phyloP scores from a whole-genome alignment of 768 basidiomycete genomes.

The Polyporus arcularius region DNA sequence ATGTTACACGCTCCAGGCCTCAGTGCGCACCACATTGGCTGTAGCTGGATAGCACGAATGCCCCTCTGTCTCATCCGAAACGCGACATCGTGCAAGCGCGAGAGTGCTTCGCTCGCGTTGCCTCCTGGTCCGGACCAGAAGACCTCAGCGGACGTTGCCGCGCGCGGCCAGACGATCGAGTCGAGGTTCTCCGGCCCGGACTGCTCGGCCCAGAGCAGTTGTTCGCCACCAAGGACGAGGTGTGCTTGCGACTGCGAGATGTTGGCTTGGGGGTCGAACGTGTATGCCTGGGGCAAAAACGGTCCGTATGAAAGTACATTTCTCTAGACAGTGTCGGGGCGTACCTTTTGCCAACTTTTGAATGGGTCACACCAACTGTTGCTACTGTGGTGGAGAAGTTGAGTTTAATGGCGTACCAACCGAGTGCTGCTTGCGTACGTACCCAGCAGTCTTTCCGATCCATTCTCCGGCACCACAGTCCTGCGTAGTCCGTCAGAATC shows the following conservation, averaged over 20 bases:
- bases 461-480: conserved; percentile 77
- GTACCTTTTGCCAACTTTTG: conserved; percentile 78
- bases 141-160: conserved; percentile 70
- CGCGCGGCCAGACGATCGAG: conserved; percentile 70
- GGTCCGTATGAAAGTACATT: background rate
- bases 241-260: conserved; percentile 46
- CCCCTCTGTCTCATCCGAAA: conserved; percentile 66
- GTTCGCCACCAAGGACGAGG: conserved; percentile 72
- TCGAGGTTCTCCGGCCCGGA: conserved; percentile 70
- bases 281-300: conserved; percentile 49
- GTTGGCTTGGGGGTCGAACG: conserved; percentile 70
- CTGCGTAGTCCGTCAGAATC: conserved; percentile 70
- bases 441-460: conserved; percentile 54
- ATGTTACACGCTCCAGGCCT: conserved; percentile 51
- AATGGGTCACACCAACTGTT: conserved; percentile 79
- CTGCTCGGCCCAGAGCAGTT: conserved; percentile 76
- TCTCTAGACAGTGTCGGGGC: background rate
- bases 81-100: conserved; percentile 65
- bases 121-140: conserved; percentile 66
- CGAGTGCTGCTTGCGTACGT: conserved; percentile 6
- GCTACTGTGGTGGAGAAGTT: conserved; percentile 24
- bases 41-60: conserved; percentile 58
- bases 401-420: background rate
- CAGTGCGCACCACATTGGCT: conserved; percentile 74
- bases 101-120: conserved; percentile 47